Base-by-base conservation (phyloP, 768 basidiomycete species). In the Floccularia luteovirens region DNA sequence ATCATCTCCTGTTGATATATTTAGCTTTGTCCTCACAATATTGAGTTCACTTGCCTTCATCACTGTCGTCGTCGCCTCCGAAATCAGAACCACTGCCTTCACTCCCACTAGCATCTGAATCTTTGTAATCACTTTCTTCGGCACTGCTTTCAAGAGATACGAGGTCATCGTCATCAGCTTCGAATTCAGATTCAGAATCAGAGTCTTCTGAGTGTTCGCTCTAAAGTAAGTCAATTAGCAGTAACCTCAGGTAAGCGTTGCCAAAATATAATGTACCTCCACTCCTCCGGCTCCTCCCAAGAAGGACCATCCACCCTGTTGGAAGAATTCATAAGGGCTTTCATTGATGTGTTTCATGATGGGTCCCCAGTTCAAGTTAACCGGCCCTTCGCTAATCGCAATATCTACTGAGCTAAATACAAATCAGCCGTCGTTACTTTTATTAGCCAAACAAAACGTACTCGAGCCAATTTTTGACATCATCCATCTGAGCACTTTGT, bases 271-370 rank as follows among this genome's bases (percentile, higher is more conserved):
- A 19, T n/a, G 20, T 41, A 87, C 87, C 56, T 84, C 87, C 11
- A 70, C 77, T 22, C 74, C 84, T 43, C 71, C 75, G 7, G 76
- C 67, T 30, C 82, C 82, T 11, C 82, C 79, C 44, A 98, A 73
- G 80, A 92, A 97, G 42, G 64, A 67, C 94, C 94, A 98, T 24
- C 96, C 96, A n/a, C 91, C 92, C 36, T 83, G 79, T 46, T 84
- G 83, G 79, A 93, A 99, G 67, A 98, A 99, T 21, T 87, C 90
- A 49, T 86, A 80, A 0, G 96, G 92, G 47, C 84, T 90, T 48
- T 98, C 94, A 47, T 96, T 96, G 62, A 97, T 82, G 27, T 90
- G 93, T 62, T 97, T 98, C 91, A 99, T 97, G 58, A 99, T 96
- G 2, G 87, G 88, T 4, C 83, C 82, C 96, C 94, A 99, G 54